Evolutionary conservation across 2,329 filamentous ascomycete species (phyloP).

Genomic region (Stachybotrys elegans): DNA sequence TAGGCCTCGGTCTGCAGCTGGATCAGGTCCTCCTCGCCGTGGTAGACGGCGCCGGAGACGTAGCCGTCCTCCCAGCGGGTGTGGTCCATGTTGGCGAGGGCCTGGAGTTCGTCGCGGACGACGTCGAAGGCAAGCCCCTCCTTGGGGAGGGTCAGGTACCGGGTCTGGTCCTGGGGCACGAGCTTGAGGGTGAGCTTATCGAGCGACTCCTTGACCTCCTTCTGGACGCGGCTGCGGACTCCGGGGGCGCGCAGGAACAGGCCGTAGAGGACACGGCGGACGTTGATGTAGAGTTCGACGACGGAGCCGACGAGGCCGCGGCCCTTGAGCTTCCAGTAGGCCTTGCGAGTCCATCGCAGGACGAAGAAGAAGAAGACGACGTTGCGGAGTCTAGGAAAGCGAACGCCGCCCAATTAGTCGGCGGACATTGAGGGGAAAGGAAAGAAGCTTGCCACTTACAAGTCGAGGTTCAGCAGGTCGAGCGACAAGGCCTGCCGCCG

Average conservation of each 20-base stretch:
- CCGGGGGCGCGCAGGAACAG: constrained; percentile 83
- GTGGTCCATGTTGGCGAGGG: constrained; percentile 81
- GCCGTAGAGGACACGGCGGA: constrained; percentile 73
- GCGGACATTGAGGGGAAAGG: background rate
- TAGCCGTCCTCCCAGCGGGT: constrained; percentile 94
- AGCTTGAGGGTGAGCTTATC: constrained; percentile 80
- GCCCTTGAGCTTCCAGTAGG: constrained; percentile 80
- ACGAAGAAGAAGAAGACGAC: constrained; percentile 86
- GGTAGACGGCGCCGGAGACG: constrained; percentile 93
- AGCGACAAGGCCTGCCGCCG: constrained; percentile 50
- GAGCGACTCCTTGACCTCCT: constrained; percentile 76
- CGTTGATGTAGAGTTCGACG: constrained; percentile 65
- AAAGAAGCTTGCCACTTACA: constrained; percentile 57
- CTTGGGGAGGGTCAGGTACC: constrained; percentile 72
- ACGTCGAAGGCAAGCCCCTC: constrained; percentile 78
- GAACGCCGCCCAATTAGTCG: background rate
- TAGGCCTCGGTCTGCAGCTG: constrained; percentile 89
- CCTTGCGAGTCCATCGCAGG: constrained; percentile 73
- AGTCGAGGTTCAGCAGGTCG: constrained; percentile 59
- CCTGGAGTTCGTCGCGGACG: constrained; percentile 72
- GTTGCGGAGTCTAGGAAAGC: constrained; percentile 62
- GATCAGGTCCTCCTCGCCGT: constrained; percentile 78
- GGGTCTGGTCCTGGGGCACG: constrained; percentile 65
- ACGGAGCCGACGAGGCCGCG: constrained; percentile 80
- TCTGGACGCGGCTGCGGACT: constrained; percentile 78